Evolutionary conservation across 2,329 filamentous ascomycete species (phyloP), one percentile per base, ranked within the genome.

Genomic region (Chrysoporthe puriensis): DNA sequence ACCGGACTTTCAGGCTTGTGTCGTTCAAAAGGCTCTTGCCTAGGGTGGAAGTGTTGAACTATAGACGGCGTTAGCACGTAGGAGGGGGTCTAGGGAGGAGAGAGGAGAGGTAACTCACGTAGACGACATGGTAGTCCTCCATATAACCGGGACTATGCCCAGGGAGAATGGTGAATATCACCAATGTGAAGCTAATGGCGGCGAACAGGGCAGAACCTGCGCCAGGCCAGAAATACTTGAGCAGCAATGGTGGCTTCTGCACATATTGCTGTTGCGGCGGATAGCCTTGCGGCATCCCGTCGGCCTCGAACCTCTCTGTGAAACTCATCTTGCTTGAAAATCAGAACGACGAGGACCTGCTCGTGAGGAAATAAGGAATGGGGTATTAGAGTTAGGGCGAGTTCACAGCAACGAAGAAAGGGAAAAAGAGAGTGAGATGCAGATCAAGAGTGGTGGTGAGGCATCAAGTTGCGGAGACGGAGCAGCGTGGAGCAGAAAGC

Each of bases 21-120:
- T 64, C 48, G 13, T 76, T 73, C 42, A 82, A 70, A 21, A 80
- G 74, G 62, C 79, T 76, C 54, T 79, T 76, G 40, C 79, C 80
- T 44, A 82, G 77, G 16, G 73, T 72, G 21, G 80, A 80, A 67
- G 79, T 79, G 74, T 82, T 81, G 69, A 82, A 76, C 79, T 81
- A 62, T 3, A 36, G 21, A 8, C 0, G 4, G 7, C 11, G 48
- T 73, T 42, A 72, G 67, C 60, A 4, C 61, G 36, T 21, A 7
- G n/a, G 9, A n/a, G 8, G n/a, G 13, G n/a, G 5, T 16, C 4
- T n/a, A 18, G 13, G 2, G 6, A 21, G 7, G 4, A 6, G 40
- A 61, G 18, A n/a, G 1, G 9, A 57, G 32, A 2, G n/a, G 9
- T 6, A 26, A 73, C 78, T 63, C 72, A 80, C 79, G 58, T 77